Evolutionary conservation across 1,284 basidiomycete genomes (phyloP).

Genomic region (Puccinia polysora): DNA sequence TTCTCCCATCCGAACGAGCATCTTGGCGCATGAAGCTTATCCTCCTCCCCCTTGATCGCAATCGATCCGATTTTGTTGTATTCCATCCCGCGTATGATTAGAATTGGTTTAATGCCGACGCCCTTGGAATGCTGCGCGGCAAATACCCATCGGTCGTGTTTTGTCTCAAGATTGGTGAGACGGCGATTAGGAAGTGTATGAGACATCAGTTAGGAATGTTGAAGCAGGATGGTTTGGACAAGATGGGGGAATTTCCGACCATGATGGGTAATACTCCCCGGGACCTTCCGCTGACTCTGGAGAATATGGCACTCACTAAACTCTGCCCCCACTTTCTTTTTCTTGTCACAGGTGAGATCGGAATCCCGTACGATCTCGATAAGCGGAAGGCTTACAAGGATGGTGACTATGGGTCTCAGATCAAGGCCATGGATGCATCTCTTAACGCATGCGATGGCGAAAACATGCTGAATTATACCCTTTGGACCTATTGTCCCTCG

Average conservation of each 20-base stretch:
- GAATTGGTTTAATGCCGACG: conserved; percentile 81
- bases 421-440: conserved; percentile 83
- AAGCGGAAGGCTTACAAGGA: conserved; percentile 64
- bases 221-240: conserved; percentile 62
- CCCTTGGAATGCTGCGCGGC: conserved; percentile 69
- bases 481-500: conserved; percentile 83
- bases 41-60: background rate
- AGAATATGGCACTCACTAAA: background rate
- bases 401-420: conserved; percentile 69
- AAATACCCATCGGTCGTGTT: conserved; percentile 66
- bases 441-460: conserved; percentile 80
- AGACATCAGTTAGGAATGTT: conserved; percentile 78
- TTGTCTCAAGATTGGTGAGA: conserved; percentile 66
- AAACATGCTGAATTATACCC: conserved; percentile 74
- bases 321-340: background rate
- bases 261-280: conserved; percentile 67
- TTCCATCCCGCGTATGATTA: no score
- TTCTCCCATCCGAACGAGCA: background rate
- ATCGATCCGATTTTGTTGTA: background rate
- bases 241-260: conserved; percentile 70
- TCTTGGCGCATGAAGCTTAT: background rate
- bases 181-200: conserved; percentile 73
- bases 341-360: conserved; percentile 63
- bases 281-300: no score
- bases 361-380: conserved; percentile 90